Percentiles rank a stretch among this genome's conserved stretches.
phyloP scores from a whole-genome alignment of 345 rosid genomes.

The Eucalyptus tenuipes region DNA sequence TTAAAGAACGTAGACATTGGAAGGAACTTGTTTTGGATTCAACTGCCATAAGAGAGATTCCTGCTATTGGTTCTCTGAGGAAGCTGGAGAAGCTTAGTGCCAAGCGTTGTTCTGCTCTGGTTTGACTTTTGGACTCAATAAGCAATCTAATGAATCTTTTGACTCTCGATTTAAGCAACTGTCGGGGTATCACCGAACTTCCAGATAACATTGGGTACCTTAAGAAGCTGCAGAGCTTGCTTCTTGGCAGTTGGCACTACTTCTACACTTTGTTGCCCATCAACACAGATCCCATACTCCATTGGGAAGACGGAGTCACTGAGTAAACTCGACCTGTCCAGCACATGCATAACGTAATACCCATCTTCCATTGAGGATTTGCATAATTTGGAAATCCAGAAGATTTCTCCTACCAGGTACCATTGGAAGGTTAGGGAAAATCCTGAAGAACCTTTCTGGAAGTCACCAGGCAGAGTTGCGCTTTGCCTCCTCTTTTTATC shows the following conservation, averaged over 20 bases:
- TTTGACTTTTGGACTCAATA: not conserved
- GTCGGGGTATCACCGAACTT: fast-evolving
- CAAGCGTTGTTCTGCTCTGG: not conserved
- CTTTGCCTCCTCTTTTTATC: not conserved
- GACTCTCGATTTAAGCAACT: not conserved
- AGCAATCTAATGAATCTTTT: not conserved
- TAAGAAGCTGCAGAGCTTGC: not conserved
- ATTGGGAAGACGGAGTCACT: not conserved
- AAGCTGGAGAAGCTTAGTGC: not conserved
- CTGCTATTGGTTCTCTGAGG: fast-evolving
- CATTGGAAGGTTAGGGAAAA: too few relatives aligned
- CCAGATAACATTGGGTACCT: not conserved
- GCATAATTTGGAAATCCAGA: too few relatives aligned
- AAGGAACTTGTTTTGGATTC: too few relatives aligned
- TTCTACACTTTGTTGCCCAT: not conserved
- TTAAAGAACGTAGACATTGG: too few relatives aligned
- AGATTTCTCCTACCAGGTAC: too few relatives aligned
- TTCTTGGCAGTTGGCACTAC: fast-evolving
- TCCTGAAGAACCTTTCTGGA: too few relatives aligned
- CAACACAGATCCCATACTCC: not conserved
- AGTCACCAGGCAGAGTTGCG: not conserved
- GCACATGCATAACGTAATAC: too few relatives aligned
- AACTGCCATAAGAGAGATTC: too few relatives aligned
- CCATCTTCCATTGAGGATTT: not conserved
- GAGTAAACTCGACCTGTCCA: not conserved